Evolutionary conservation across 352 stramenopile genomes (phyloP).

Genomic region (Globisporangium acanthophoron): DNA sequence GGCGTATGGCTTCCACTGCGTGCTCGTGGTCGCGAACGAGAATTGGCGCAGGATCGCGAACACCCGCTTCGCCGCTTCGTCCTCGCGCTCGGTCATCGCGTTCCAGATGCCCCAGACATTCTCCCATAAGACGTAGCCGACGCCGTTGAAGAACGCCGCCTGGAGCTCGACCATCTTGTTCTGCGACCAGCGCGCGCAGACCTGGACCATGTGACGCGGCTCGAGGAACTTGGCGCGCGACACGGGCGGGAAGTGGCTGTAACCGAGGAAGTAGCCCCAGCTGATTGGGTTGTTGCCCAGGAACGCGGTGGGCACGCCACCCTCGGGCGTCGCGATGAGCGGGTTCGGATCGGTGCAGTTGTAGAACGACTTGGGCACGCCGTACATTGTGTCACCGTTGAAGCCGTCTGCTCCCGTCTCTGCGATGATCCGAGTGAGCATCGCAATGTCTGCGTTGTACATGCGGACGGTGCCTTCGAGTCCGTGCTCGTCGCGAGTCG

Average conservation of each 20-base stretch:
- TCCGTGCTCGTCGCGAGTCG: constrained; percentile 49
- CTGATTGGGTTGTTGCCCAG: constrained; percentile 70
- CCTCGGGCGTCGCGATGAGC: constrained; percentile 53
- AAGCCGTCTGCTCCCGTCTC: constrained; percentile 63
- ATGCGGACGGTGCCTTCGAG: constrained; percentile 54
- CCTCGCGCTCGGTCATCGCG: constrained; percentile 65
- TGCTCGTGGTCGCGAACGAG: constrained; percentile 30
- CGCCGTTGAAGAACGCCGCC: constrained; percentile 78
- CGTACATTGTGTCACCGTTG: constrained; percentile 89
- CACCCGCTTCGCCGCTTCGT: constrained; percentile 48
- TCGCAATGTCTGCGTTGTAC: constrained; percentile 69
- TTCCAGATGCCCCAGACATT: constrained; percentile 90
- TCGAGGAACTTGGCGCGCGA: constrained; percentile 77
- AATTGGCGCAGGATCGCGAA: constrained; percentile 68
- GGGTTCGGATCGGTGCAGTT: constrained; percentile 46
- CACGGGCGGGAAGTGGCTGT: constrained; percentile 60
- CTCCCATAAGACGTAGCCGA: constrained; percentile 85
- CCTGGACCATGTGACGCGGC: constrained; percentile 73
- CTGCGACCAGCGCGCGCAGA: constrained; percentile 82
- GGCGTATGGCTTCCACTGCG: constrained; percentile 47
- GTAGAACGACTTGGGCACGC: constrained; percentile 73
- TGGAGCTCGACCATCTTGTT: constrained; percentile 57
- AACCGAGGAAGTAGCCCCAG: constrained; percentile 79
- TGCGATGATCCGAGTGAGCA: constrained; percentile 30
- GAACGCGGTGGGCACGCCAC: constrained; percentile 57